Evolutionary conservation across 768 basidiomycete species (phyloP).

Genomic region (Atractiella rhizophila): DNA sequence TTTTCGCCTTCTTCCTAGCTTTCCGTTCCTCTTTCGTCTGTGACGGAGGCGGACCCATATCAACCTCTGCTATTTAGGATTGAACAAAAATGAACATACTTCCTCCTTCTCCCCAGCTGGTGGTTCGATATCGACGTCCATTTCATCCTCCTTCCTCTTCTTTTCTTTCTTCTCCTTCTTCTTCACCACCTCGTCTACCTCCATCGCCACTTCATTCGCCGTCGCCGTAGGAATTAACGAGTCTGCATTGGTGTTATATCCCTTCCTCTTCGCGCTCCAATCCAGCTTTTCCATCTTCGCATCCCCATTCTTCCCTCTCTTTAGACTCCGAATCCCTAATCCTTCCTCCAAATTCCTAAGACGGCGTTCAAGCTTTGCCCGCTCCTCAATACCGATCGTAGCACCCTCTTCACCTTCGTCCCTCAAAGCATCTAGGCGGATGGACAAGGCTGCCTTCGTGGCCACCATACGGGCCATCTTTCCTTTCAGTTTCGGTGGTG

Average conservation of each 20-base stretch:
- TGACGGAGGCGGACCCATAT: too few species aligned
- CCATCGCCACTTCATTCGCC: conserved; percentile 4
- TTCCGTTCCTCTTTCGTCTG: conserved; percentile 11
- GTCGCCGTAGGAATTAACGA: conserved; percentile 37
- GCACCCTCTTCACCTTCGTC: conserved; percentile 51
- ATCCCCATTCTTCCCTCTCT: conserved; percentile 37
- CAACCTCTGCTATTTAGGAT: background rate
- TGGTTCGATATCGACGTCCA: conserved; percentile 3
- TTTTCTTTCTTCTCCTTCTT: conserved; percentile 12
- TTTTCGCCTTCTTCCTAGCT: conserved; percentile 13
- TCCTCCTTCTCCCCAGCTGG: conserved; percentile 6
- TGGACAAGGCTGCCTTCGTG: conserved; percentile 87
- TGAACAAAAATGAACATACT: background rate
- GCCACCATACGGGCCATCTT: conserved; percentile 99
- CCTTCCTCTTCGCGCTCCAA: too few species aligned
- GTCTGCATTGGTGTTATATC: conserved; percentile 76
- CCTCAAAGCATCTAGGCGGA: conserved; percentile 89
- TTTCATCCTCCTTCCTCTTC: conserved; percentile 11
- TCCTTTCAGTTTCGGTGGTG: conserved; percentile 90
- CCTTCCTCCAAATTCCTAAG: conserved; percentile 68
- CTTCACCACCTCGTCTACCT: background rate
- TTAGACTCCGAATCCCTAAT: conserved; percentile 43
- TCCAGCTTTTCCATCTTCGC: too few species aligned
- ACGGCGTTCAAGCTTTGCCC: conserved; percentile 82
- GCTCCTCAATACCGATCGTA: conserved; percentile 73